A percentile compares a stretch with the other conserved stretches of the same genome.
Conservation (phyloP, 805 yeast genomes). For the Lipomyces sp. region DNA sequence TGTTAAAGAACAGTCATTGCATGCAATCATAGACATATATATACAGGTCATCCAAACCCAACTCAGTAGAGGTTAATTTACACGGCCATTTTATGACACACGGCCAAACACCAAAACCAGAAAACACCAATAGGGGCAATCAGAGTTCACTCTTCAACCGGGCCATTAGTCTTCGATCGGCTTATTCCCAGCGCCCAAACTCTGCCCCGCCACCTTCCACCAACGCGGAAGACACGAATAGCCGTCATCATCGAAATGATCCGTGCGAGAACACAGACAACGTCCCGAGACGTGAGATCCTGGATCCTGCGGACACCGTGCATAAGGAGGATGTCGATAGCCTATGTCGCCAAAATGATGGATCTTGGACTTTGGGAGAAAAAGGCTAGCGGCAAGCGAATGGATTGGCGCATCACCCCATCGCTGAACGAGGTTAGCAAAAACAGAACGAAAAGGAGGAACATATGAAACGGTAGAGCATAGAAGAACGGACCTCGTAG, state of each 20-base stretch:
- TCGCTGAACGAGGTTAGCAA: constrained; percentile 61
- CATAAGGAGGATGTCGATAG: constrained; percentile 40
- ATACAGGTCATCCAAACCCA: too few species aligned
- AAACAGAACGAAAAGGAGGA: constrained; percentile 39
- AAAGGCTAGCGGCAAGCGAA: constrained; percentile 65
- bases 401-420: constrained; percentile 97
- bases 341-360: constrained; percentile 76
- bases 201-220: constrained; percentile 29
- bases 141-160: too few species aligned
- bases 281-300: constrained; percentile 24
- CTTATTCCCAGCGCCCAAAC: constrained; percentile 18
- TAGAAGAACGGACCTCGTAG: constrained; percentile 56
- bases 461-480: constrained; percentile 34
- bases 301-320: constrained; percentile 30
- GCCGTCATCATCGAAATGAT: constrained; percentile 28
- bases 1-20: too few species aligned
- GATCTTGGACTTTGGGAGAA: constrained; percentile 54
- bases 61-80: too few species aligned
- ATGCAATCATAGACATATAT: too few species aligned
- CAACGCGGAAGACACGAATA: constrained; percentile 28
- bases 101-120: too few species aligned
- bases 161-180: not conserved
- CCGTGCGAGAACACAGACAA: constrained; percentile 22
- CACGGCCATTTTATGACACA: too few species aligned
- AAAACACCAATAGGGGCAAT: too few species aligned